A percentile compares a stretch with the other conserved stretches of the same genome.
These are phyloP conservation scores for Xylariaceae sp. DNA, from an alignment of 2,329 filamentous ascomycete species.

Conservation along the genomic window DNA sequence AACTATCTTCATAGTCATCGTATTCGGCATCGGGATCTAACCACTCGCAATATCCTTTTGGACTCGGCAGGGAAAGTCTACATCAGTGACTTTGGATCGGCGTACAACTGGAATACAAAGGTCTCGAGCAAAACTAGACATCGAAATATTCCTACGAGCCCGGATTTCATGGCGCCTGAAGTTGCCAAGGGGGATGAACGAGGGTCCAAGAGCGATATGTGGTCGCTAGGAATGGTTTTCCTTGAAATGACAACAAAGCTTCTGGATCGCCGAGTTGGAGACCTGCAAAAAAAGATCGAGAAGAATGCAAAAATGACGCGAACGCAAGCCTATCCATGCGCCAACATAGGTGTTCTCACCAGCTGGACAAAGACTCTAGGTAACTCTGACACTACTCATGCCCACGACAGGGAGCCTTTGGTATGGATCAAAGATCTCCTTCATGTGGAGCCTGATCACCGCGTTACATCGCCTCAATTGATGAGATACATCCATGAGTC, in stretches of 20 bases:
- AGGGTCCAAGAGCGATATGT: slow-evolving; percentile 16
- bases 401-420: slow-evolving; percentile 16
- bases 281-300: slow-evolving; percentile 6
- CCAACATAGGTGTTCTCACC: slow-evolving; percentile 8
- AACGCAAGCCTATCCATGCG: slow-evolving; percentile 7
- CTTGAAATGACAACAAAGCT: slow-evolving; percentile 18
- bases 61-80: slow-evolving; percentile 7
- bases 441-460: slow-evolving; percentile 7
- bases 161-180: slow-evolving; percentile 18
- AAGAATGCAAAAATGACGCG: slow-evolving; percentile 5
- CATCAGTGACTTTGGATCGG: slow-evolving; percentile 17
- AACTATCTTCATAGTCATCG: slow-evolving; percentile 13
- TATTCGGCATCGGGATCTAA: slow-evolving; percentile 15
- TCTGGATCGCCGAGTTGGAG: slow-evolving; percentile 5
- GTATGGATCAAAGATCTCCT: slow-evolving; percentile 12
- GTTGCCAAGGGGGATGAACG: slow-evolving; percentile 11
- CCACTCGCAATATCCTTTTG: slow-evolving; percentile 15
- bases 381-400: neutral
- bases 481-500: slow-evolving; percentile 17
- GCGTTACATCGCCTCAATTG: slow-evolving; percentile 6
- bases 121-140: slow-evolving; percentile 13
- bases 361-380: slow-evolving; percentile 10
- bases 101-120: slow-evolving; percentile 12
- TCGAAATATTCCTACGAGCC: slow-evolving; percentile 8
- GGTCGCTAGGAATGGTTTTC: slow-evolving; percentile 16